These are phyloP conservation scores for Apiotrichum domesticum DNA, from an alignment of 1,284 basidiomycete genomes.

Conservation along the genomic window DNA sequence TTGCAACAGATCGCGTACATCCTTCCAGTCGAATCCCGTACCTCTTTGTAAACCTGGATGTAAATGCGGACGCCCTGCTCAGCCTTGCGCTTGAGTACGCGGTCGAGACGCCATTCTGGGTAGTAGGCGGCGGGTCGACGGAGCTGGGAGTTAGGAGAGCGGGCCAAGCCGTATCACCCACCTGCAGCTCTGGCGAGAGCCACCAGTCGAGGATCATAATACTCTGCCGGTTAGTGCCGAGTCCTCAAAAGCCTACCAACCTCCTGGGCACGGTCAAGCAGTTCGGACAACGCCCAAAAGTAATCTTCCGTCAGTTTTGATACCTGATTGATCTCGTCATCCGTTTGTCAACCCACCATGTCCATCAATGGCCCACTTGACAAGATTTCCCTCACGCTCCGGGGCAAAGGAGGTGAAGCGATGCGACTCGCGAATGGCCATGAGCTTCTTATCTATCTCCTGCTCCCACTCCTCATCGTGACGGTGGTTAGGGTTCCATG, in stretches of 20 bases:
- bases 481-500: constrained; percentile 52
- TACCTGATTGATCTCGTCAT: not conserved
- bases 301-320: constrained; percentile 54
- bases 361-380: constrained; percentile 88
- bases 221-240: constrained; percentile 36
- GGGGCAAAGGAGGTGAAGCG: constrained; percentile 78
- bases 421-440: constrained; percentile 68
- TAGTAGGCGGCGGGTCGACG: constrained; percentile 77
- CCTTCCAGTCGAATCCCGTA: constrained; percentile 22
- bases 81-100: constrained; percentile 76
- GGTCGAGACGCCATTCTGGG: constrained; percentile 79
- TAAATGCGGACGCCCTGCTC: constrained; percentile 83
- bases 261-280: constrained; percentile 59
- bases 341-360: constrained; percentile 50
- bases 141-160: constrained; percentile 48
- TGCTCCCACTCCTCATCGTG: constrained; percentile 66
- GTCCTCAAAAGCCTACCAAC: constrained; percentile 13
- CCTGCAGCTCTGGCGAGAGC: constrained; percentile 83
- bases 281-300: constrained; percentile 84
- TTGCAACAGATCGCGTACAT: no score
- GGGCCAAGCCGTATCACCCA: constrained; percentile 1
- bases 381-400: constrained; percentile 61
- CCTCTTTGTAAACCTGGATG: constrained; percentile 83
- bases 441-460: constrained; percentile 58
- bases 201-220: constrained; percentile 75